Percentiles rank a stretch among this genome's conserved stretches.
Evolutionary conservation across 2,329 filamentous ascomycete genomes (phyloP).

Genomic region (Aspergillus eucalypticola): DNA sequence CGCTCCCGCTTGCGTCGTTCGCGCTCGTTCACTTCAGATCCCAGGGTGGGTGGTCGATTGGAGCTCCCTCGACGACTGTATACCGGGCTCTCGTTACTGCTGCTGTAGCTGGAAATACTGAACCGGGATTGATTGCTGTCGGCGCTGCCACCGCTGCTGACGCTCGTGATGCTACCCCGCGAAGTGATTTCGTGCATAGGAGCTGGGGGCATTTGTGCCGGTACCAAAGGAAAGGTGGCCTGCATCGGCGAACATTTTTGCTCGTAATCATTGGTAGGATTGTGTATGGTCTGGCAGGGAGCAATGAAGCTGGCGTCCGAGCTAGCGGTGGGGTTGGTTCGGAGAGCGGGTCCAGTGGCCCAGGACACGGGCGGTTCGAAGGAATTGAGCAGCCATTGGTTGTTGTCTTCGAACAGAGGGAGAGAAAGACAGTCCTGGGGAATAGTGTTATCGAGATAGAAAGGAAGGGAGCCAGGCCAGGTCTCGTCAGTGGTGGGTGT

Average conservation of each 20-base stretch:
- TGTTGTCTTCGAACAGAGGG: background rate
- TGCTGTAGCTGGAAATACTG: background rate
- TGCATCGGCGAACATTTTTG: background rate
- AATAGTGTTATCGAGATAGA: background rate
- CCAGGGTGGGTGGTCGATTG: background rate
- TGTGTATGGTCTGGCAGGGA: background rate
- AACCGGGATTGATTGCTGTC: background rate
- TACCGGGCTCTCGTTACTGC: background rate
- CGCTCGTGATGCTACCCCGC: constrained; percentile 1
- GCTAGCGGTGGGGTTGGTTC: background rate
- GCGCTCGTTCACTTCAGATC: background rate
- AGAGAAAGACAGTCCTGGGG: background rate
- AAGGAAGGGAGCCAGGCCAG: background rate
- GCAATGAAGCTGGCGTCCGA: background rate
- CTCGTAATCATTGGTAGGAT: background rate
- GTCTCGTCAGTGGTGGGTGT: background rate
- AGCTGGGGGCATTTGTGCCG: background rate
- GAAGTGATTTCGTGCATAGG: constrained; percentile 4
- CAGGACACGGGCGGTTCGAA: background rate
- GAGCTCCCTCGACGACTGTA: background rate
- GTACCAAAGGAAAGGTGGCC: background rate
- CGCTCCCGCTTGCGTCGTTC: constrained; percentile 46
- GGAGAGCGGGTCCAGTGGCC: background rate
- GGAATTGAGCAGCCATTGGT: background rate
- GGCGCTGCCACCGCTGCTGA: background rate